Conservation (phyloP, 371 early-diverging fungal species). For the Lichtheimia hyalospora region DNA sequence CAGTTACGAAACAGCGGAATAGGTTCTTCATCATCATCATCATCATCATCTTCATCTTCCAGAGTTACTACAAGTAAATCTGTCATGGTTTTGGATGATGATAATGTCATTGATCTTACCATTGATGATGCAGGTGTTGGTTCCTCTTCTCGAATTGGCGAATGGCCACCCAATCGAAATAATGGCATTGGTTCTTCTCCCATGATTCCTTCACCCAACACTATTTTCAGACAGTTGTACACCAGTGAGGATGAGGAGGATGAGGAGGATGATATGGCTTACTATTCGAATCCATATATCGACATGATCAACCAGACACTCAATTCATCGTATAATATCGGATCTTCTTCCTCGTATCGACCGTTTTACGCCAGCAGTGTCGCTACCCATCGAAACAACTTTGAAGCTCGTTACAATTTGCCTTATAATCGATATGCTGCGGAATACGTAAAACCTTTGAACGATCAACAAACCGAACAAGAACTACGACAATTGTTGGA, state of each 20-base stretch:
- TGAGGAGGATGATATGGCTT: too few species aligned
- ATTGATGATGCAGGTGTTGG: not conserved
- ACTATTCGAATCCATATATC: too few species aligned
- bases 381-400: not conserved
- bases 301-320: not conserved
- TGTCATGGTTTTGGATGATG: constrained; percentile 2
- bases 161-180: too few species aligned
- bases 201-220: not conserved
- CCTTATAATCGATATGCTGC: not conserved
- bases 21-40: not conserved
- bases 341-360: not conserved
- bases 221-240: too few species aligned
- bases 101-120: constrained; percentile 19
- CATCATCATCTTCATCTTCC: not conserved
- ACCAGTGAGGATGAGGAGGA: too few species aligned
- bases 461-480: constrained; percentile 22
- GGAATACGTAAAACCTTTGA: not conserved
- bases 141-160: not conserved
- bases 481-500: constrained; percentile 47
- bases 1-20: too few species aligned
- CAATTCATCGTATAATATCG: not conserved
- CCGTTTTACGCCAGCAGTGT: not conserved
- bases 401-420: not conserved
- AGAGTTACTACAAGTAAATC: not conserved
- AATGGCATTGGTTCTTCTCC: too few species aligned